A percentile compares a stretch with the other conserved stretches of the same genome.
Evolutionary conservation across 2,329 filamentous ascomycete species (phyloP).

Genomic region (Diaporthe humulicola): DNA sequence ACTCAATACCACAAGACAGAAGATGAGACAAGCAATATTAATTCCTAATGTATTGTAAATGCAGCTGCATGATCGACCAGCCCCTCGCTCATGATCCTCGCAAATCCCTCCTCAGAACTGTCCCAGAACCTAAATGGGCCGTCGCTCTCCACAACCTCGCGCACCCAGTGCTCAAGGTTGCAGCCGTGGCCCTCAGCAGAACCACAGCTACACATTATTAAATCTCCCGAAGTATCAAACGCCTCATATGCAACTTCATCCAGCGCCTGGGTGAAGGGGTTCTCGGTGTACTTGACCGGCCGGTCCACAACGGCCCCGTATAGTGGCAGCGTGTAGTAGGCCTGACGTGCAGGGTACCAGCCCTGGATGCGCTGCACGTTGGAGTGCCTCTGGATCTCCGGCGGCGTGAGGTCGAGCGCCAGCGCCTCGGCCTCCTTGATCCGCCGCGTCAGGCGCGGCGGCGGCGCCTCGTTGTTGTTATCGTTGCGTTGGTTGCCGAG

Average conservation of each 20-base stretch:
- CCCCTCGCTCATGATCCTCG: not conserved
- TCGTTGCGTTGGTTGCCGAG: not conserved
- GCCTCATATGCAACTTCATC: not conserved
- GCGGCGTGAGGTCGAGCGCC: not conserved
- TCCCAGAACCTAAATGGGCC: not conserved
- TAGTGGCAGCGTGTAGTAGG: not conserved
- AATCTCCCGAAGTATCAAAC: not conserved
- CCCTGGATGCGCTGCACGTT: conserved; percentile 15
- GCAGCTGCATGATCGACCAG: not conserved
- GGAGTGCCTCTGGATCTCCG: not conserved
- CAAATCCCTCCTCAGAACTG: not conserved
- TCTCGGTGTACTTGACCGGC: not conserved
- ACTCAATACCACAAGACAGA: not conserved
- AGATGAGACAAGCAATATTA: not conserved
- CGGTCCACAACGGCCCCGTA: not conserved
- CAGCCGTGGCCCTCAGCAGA: not conserved
- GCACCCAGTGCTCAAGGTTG: not conserved
- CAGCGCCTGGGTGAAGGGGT: not conserved
- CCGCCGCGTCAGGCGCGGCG: not conserved
- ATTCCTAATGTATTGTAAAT: not conserved
- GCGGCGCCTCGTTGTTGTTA: not conserved
- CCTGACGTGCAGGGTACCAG: not conserved
- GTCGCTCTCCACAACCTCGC: not conserved
- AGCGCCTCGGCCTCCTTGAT: not conserved
- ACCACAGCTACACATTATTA: not conserved